These are phyloP conservation scores for Solanum lycopersicoides DNA, from an alignment of 257 asterid genomes.

Conservation along the genomic window DNA sequence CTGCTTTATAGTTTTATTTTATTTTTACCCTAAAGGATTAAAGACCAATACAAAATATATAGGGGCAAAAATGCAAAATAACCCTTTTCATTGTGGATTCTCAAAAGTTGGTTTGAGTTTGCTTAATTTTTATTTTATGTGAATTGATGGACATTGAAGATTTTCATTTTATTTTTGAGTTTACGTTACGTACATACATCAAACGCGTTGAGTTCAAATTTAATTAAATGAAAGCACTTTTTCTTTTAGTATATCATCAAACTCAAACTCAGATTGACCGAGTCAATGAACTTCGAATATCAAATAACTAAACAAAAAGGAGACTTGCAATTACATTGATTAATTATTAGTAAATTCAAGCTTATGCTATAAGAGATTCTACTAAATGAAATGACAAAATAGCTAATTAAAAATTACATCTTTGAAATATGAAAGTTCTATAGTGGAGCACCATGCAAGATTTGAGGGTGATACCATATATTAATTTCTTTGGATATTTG, in stretches of 20 bases:
- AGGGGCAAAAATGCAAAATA: neutral
- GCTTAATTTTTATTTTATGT: neutral
- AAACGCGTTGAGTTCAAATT: neutral
- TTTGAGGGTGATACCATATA: neutral
- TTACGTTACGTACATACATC: neutral
- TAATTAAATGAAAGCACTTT: neutral
- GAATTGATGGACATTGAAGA: neutral
- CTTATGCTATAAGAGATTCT: neutral
- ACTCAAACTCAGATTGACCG: neutral
- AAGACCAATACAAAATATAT: neutral
- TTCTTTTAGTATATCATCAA: neutral
- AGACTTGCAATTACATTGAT: neutral
- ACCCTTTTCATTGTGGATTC: neutral
- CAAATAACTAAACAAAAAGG: neutral
- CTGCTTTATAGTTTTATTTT: too few relatives aligned
- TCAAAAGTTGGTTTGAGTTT: neutral
- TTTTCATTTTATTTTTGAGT: neutral
- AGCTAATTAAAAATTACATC: neutral
- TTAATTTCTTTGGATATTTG: neutral
- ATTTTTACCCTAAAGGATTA: neutral
- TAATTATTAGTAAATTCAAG: neutral
- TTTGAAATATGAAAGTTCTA: neutral
- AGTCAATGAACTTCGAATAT: neutral
- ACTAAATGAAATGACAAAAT: neutral
- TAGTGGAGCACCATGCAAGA: slow-evolving; percentile 1